A percentile compares a stretch with the other conserved stretches of the same genome.
Evolutionary conservation across 2,329 filamentous ascomycete species (phyloP).

Genomic region (Thielaviopsis punctulata): DNA sequence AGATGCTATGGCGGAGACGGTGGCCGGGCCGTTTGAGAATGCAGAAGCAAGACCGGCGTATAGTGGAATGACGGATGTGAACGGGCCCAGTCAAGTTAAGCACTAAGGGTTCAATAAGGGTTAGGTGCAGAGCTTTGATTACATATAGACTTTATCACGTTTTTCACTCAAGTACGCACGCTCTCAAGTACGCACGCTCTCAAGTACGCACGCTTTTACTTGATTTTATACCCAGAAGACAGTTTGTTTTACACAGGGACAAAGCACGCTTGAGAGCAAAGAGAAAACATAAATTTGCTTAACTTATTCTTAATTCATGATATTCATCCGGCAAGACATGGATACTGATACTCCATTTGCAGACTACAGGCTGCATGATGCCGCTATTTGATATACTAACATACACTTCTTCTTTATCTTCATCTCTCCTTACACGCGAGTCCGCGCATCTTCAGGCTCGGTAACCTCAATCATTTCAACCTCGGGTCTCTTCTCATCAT

Average conservation of each 20-base stretch:
- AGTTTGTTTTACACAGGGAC: too few species aligned
- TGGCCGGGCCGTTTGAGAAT: conserved; percentile 52
- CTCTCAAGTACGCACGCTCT: too few species aligned
- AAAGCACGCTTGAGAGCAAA: too few species aligned
- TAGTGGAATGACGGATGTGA: conserved; percentile 40
- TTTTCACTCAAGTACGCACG: too few species aligned
- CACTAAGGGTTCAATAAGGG: too few species aligned
- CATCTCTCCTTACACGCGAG: neutral
- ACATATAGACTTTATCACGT: too few species aligned
- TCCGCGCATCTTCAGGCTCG: neutral
- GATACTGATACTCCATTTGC: neutral
- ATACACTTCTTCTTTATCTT: neutral
- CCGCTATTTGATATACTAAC: neutral
- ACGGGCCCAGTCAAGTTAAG: conserved; percentile 20
- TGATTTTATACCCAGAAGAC: too few species aligned
- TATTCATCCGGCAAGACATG: neutral
- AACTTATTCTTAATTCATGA: neutral
- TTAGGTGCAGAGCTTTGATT: too few species aligned
- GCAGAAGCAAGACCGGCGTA: conserved; percentile 45
- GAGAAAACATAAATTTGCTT: too few species aligned
- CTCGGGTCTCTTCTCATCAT: neutral
- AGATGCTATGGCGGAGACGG: conserved; percentile 67
- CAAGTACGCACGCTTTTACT: too few species aligned
- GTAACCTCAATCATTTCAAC: conserved; percentile 3
- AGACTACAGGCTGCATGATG: neutral